These are phyloP conservation scores for Cyberlindnera mississippiensis DNA, from an alignment of 805 yeast species.

Conservation along the genomic window DNA sequence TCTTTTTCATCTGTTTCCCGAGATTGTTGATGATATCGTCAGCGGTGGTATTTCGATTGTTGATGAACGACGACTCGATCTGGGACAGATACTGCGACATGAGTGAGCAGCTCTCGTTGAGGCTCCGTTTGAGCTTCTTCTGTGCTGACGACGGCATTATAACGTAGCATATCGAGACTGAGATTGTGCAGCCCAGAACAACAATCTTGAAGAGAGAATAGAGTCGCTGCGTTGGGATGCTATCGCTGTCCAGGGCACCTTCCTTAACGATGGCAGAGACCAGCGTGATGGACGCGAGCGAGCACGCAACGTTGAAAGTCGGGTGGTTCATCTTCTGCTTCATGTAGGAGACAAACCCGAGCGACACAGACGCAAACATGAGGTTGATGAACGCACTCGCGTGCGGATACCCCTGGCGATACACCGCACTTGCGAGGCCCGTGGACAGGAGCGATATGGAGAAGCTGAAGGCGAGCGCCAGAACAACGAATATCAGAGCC, in stretches of 20 bases:
- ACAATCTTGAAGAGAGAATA: conserved; percentile 55
- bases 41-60: conserved; percentile 37
- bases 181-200: conserved; percentile 52
- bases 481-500: conserved; percentile 55
- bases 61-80: conserved; percentile 46
- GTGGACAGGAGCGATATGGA: conserved; percentile 50
- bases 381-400: conserved; percentile 52
- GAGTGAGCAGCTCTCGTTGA: conserved; percentile 48
- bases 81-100: conserved; percentile 47
- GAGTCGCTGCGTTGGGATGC: conserved; percentile 52
- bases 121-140: conserved; percentile 36
- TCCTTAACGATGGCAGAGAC: conserved; percentile 72
- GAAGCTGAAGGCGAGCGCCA: conserved; percentile 52
- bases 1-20: conserved; percentile 37
- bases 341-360: conserved; percentile 65
- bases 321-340: conserved; percentile 64
- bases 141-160: conserved; percentile 63
- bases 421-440: conserved; percentile 44
- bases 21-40: conserved; percentile 31
- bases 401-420: conserved; percentile 41
- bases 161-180: conserved; percentile 57
- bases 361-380: conserved; percentile 46
- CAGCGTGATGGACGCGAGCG: conserved; percentile 66
- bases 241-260: conserved; percentile 57
- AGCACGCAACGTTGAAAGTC: conserved; percentile 78